A percentile compares a stretch with the other conserved stretches of the same genome.
phyloP scores from a whole-genome alignment of 2,329 filamentous ascomycete species.

The Aspergillus thermomutatus region DNA sequence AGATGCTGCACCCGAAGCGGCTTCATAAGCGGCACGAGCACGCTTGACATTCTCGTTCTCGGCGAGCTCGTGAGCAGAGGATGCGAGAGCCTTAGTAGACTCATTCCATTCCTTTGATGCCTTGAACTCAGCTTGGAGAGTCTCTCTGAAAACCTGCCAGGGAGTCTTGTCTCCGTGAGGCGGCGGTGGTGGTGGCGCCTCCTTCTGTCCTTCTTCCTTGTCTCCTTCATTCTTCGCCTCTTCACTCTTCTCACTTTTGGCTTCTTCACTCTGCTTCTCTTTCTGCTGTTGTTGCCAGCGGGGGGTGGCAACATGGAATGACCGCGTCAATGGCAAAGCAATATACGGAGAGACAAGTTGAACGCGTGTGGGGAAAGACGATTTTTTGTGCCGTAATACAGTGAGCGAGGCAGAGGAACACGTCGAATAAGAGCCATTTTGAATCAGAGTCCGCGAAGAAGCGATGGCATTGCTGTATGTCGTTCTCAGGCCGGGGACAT shows the following conservation, averaged over 20 bases:
- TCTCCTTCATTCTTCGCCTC: constrained; percentile 47
- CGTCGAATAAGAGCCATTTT: constrained; percentile 29
- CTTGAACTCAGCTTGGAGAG: constrained; percentile 90
- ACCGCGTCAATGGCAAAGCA: constrained; percentile 34
- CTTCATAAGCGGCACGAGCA: constrained; percentile 81
- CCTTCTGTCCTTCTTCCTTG: constrained; percentile 56
- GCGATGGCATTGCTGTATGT: constrained; percentile 24
- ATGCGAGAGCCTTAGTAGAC: constrained; percentile 89
- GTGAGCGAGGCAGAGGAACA: constrained; percentile 31
- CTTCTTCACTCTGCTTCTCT: constrained; percentile 35
- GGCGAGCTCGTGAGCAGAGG: constrained; percentile 82
- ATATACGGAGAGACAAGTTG: constrained; percentile 34
- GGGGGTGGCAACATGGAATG: constrained; percentile 34
- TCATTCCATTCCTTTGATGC: constrained; percentile 99
- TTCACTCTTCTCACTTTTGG: constrained; percentile 43
- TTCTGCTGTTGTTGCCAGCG: constrained; percentile 40
- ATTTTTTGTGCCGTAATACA: constrained; percentile 9
- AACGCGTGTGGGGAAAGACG: constrained; percentile 36
- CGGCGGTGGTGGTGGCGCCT: constrained; percentile 75
- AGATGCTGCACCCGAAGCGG: constrained; percentile 78
- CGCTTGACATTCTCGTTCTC: constrained; percentile 88
- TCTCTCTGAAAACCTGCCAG: constrained; percentile 98
- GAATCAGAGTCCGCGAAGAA: constrained; percentile 33
- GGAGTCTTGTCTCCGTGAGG: constrained; percentile 97
- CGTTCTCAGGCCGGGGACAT: constrained; percentile 30